A percentile compares a stretch with the other conserved stretches of the same genome.
These are phyloP conservation scores for Aspergillus proliferans DNA, from an alignment of 2,329 filamentous ascomycete species.

Conservation along the genomic window DNA sequence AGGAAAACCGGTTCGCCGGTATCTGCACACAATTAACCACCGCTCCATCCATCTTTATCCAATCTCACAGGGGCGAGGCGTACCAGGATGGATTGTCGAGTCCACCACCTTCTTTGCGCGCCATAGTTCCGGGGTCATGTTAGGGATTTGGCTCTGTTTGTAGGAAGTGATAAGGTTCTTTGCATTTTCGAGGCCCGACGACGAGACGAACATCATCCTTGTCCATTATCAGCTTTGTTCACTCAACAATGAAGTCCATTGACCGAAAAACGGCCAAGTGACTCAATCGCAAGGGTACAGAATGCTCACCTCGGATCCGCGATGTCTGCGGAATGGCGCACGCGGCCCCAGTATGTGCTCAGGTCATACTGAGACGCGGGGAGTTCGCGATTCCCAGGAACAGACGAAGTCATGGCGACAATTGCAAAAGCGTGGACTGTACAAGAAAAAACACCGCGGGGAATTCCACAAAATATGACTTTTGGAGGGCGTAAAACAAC, in stretches of 20 bases:
- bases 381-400: slow-evolving; percentile 67
- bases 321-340: slow-evolving; percentile 80
- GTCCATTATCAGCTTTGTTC: background rate
- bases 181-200: slow-evolving; percentile 72
- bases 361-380: slow-evolving; percentile 90
- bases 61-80: slow-evolving; percentile 14
- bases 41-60: background rate
- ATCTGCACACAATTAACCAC: slow-evolving; percentile 48
- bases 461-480: slow-evolving; percentile 8
- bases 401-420: slow-evolving; percentile 52
- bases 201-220: slow-evolving; percentile 80
- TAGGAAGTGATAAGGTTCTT: slow-evolving; percentile 77
- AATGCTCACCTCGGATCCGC: slow-evolving; percentile 84
- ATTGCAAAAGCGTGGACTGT: slow-evolving; percentile 4
- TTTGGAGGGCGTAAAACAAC: slow-evolving; percentile 16
- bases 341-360: slow-evolving; percentile 88
- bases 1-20: slow-evolving; percentile 87
- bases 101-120: slow-evolving; percentile 94
- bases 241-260: background rate
- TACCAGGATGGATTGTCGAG: slow-evolving; percentile 91
- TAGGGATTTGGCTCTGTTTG: slow-evolving; percentile 70
- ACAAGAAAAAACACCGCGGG: background rate
- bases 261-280: background rate
- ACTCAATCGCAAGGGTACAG: background rate
- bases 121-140: slow-evolving; percentile 91